These are phyloP conservation scores for Candida sakaeoensis DNA, from an alignment of 805 yeast species.

Conservation along the genomic window DNA sequence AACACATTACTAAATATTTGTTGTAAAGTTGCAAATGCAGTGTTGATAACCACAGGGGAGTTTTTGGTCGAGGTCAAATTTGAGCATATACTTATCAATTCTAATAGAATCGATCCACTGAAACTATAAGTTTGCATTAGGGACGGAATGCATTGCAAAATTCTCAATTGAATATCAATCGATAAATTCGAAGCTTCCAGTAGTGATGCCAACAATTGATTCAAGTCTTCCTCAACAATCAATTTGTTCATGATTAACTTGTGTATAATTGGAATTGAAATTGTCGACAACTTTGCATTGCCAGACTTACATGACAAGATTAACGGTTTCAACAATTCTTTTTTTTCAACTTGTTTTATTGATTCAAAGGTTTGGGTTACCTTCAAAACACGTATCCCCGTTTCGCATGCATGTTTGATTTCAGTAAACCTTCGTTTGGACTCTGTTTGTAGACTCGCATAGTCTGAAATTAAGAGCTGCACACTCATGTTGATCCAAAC, in stretches of 20 bases:
- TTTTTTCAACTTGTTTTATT: constrained; percentile 13
- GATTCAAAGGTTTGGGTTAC: constrained; percentile 3
- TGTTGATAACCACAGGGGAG: constrained; percentile 73
- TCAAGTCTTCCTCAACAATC: constrained; percentile 51
- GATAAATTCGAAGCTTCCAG: constrained; percentile 73
- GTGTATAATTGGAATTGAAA: constrained; percentile 70
- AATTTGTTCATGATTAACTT: constrained; percentile 52
- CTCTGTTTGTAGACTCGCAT: constrained; percentile 59
- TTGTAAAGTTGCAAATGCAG: constrained; percentile 91
- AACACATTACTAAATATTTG: constrained; percentile 77
- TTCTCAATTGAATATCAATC: constrained; percentile 79
- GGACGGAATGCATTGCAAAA: constrained; percentile 77
- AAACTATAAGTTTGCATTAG: constrained; percentile 67
- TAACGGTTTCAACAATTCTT: constrained; percentile 48
- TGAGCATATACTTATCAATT: constrained; percentile 65
- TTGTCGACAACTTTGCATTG: constrained; percentile 67
- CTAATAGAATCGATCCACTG: constrained; percentile 52
- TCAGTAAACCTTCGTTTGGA: constrained; percentile 68
- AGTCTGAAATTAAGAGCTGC: constrained; percentile 52
- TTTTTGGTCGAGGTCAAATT: constrained; percentile 66
- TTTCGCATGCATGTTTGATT: constrained; percentile 48
- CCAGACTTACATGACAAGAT: constrained; percentile 68
- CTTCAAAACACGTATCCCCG: constrained; percentile 16
- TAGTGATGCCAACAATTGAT: constrained; percentile 61
- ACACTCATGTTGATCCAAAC: constrained; percentile 14